Conservation (phyloP, 2,329 filamentous ascomycete genomes). For the Graphiopsis chlorocephala region DNA sequence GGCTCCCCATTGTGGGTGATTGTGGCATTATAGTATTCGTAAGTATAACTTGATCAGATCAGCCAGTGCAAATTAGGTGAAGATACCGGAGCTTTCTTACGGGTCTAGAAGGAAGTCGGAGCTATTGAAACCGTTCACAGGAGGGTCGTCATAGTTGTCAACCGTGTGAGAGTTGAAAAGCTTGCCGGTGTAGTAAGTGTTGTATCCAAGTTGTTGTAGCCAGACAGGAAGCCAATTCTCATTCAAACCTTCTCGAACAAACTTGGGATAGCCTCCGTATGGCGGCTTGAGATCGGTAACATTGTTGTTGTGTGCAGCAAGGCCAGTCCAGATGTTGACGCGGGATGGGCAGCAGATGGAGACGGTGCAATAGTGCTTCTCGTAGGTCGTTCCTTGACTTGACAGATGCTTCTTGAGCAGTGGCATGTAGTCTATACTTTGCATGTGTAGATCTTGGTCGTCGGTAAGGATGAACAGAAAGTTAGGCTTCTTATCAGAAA, state of each 20-base stretch:
- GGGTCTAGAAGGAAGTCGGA: conserved; percentile 38
- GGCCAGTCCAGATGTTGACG: conserved; percentile 64
- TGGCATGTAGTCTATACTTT: conserved; percentile 62
- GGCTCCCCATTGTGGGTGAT: conserved; percentile 59
- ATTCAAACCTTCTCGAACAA: conserved; percentile 63
- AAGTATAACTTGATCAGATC: conserved; percentile 45
- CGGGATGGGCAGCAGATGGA: conserved; percentile 67
- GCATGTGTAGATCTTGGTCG: conserved; percentile 63
- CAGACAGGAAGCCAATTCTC: conserved; percentile 67
- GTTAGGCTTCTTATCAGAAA: conserved; percentile 45
- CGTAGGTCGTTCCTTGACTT: conserved; percentile 45
- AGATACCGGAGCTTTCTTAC: neutral
- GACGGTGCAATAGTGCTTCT: conserved; percentile 64
- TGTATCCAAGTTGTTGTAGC: conserved; percentile 67
- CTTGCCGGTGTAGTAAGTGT: conserved; percentile 72
- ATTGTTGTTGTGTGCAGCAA: conserved; percentile 68
- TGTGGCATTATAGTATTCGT: conserved; percentile 64
- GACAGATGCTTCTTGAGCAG: conserved; percentile 36
- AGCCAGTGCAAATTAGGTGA: neutral
- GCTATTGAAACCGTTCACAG: conserved; percentile 58
- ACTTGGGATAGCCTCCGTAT: conserved; percentile 64
- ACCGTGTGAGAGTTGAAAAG: conserved; percentile 64
- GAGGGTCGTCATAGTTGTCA: conserved; percentile 60
- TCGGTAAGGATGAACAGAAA: conserved; percentile 67
- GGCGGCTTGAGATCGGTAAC: conserved; percentile 59